Evolutionary conservation across 345 rosid species (phyloP).

Genomic region (Geranium rotundifolium): DNA sequence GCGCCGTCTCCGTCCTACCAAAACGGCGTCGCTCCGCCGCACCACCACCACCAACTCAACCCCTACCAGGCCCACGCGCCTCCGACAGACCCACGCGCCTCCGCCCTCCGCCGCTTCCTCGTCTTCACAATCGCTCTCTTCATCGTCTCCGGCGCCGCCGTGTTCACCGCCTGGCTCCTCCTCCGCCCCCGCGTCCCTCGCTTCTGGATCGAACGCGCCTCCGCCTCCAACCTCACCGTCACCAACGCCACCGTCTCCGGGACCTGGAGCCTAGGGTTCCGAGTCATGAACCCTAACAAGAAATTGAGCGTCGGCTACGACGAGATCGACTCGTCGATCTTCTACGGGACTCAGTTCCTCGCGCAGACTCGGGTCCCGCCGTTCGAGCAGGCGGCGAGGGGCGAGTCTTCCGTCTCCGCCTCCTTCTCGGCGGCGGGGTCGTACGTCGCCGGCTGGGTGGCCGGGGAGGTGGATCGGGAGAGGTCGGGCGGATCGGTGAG

Average conservation of each 20-base stretch:
- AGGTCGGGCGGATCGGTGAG: slow-evolving; percentile 25
- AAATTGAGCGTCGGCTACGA: slow-evolving; percentile 43
- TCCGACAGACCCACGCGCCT: background rate
- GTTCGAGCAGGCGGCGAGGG: slow-evolving; percentile 41
- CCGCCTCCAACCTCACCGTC: slow-evolving; percentile 12
- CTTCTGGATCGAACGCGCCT: slow-evolving; percentile 11
- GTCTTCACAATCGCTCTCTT: slow-evolving; percentile 1
- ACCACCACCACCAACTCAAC: background rate
- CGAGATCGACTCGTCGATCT: slow-evolving; percentile 11
- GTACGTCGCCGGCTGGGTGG: slow-evolving; percentile 23
- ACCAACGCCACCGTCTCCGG: slow-evolving; percentile 25
- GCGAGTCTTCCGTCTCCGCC: slow-evolving; percentile 23
- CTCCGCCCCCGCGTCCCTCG: slow-evolving; percentile 18
- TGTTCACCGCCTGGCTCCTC: slow-evolving; percentile 14
- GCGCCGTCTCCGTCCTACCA: too few relatives aligned
- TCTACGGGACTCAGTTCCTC: slow-evolving; percentile 17
- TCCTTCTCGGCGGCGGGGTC: slow-evolving; percentile 26
- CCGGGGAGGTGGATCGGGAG: slow-evolving; percentile 27
- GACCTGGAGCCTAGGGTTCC: slow-evolving; percentile 42
- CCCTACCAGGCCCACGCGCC: background rate
- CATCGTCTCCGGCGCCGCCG: background rate
- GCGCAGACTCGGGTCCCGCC: slow-evolving; percentile 42
- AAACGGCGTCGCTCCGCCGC: background rate
- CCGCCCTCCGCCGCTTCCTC: slow-evolving; percentile 8
- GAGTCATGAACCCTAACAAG: slow-evolving; percentile 60